These are phyloP conservation scores for Monosporascus sp. DNA, from an alignment of 2,329 filamentous ascomycete species.

Conservation along the genomic window DNA sequence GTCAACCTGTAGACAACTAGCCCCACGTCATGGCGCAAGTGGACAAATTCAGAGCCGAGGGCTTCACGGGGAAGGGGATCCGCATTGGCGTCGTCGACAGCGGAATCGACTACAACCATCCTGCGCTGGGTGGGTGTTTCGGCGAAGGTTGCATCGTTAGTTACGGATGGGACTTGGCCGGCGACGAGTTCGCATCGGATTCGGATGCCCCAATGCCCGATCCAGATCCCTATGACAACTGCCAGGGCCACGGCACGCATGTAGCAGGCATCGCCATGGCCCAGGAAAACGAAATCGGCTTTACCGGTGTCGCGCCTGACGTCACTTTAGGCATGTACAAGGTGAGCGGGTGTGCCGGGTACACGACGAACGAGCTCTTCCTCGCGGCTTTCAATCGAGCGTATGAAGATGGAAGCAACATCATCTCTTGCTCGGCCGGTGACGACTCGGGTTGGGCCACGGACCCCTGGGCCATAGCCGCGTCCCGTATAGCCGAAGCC, in stretches of 20 bases:
- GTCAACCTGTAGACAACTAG: conserved; percentile 3
- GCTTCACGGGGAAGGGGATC: conserved; percentile 40
- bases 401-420: conserved; percentile 25
- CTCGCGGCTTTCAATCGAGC: conserved; percentile 25
- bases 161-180: conserved; percentile 43
- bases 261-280: conserved; percentile 37
- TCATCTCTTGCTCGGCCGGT: conserved; percentile 28
- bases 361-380: conserved; percentile 20
- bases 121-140: conserved; percentile 48
- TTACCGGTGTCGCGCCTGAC: conserved; percentile 14
- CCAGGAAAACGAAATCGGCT: conserved; percentile 13
- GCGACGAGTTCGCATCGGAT: conserved; percentile 28
- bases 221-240: conserved; percentile 35
- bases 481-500: conserved; percentile 34
- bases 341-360: conserved; percentile 10
- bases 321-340: conserved; percentile 15
- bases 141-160: conserved; percentile 42
- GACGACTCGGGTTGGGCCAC: conserved; percentile 23
- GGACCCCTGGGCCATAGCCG: conserved; percentile 30
- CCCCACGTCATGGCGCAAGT: conserved; percentile 31
- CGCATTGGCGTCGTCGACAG: conserved; percentile 37
- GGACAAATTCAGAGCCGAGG: conserved; percentile 35
- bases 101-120: conserved; percentile 43
- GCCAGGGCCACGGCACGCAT: conserved; percentile 39
- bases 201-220: conserved; percentile 29